Base-by-base conservation (phyloP, 2,329 filamentous ascomycete genomes). In the Didymella pomorum region DNA sequence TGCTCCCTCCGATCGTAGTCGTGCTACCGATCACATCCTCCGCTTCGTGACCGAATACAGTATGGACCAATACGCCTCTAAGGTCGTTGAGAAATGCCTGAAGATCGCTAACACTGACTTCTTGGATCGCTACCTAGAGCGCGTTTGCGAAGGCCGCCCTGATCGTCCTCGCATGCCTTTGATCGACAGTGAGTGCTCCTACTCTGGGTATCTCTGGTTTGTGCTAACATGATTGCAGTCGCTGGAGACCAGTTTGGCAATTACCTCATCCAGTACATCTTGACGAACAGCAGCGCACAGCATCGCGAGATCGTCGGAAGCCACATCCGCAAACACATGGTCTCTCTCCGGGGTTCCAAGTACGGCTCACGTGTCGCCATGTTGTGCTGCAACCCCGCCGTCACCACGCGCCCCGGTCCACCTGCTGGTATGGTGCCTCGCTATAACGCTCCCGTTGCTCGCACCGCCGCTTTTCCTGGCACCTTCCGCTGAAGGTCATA, bases 161-260 rank as follows among this genome's bases (percentile, higher is more conserved):
- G 93, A 97, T 75, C 91, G 95, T 66, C 94, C 95, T 60, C 93
- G 95, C 53, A 98, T 98, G 80, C 94, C 95, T 2, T 83, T 99
- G 69, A 98, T 99, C 76, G 94, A 99, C 75, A 98, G 85, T 87
- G 78, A 78, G 84, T 80, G 1, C 3, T 35, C 0, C 7, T 6
- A 2, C n/a, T 16, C 16, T 16, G 9, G 23, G 14, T 23, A 3
- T 21, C 14, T 1, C 11, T 23, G 11, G n/a, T 14, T 39, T 28
- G 29, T 61, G 43, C 64, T 73, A 60, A 71, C 52, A 18, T 29
- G 9, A 2, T 35, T 29, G n/a, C 58, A 86, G 84, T 98, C 80
- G 92, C 95, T 64, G 96, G 95, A 72, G 96, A 99, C 76, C 96
- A 99, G 78, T 99, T 98, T 74, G 95, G 95, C 69, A 99, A 99